phyloP scores from a whole-genome alignment of 1,284 basidiomycete genomes.

The Cryptococcus sp. region DNA sequence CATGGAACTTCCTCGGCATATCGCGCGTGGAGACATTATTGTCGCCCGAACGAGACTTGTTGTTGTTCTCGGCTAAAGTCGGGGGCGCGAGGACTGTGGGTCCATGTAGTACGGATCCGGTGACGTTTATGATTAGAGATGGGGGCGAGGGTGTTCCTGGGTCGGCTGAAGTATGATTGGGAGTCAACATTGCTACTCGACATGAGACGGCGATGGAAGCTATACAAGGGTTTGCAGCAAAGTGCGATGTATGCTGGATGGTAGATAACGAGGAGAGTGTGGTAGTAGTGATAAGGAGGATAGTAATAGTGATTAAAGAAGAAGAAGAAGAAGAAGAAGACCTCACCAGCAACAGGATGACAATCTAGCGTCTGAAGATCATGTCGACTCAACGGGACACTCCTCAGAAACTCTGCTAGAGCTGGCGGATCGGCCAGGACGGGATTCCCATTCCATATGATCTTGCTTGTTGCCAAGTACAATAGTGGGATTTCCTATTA shows the following conservation, averaged over 20 bases:
- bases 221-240: not conserved
- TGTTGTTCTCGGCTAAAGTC: conserved; percentile 9
- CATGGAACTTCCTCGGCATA: conserved; percentile 47
- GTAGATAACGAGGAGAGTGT: no score
- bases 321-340: no score
- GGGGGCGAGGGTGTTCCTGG: conserved; percentile 28
- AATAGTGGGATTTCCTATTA: conserved; percentile 42
- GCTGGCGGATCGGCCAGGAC: conserved; percentile 24
- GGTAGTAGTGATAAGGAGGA: no score
- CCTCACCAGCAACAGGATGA: conserved; percentile 41
- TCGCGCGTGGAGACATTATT: conserved; percentile 26
- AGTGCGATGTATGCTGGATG: no score
- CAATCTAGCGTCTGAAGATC: conserved; percentile 49
- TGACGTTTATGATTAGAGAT: conserved; percentile 45
- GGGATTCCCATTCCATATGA: conserved; percentile 50
- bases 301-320: no score
- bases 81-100: conserved; percentile 32
- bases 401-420: conserved; percentile 39
- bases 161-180: conserved; percentile 13
- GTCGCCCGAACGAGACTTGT: conserved; percentile 16
- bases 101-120: conserved; percentile 46
- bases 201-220: not conserved
- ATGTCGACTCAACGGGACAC: conserved; percentile 42
- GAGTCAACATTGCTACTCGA: not conserved
- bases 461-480: conserved; percentile 41